A percentile compares a stretch with the other conserved stretches of the same genome.
These are phyloP conservation scores for Luffa acutangula DNA, from an alignment of 306 rosid genomes.

Conservation along the genomic window DNA sequence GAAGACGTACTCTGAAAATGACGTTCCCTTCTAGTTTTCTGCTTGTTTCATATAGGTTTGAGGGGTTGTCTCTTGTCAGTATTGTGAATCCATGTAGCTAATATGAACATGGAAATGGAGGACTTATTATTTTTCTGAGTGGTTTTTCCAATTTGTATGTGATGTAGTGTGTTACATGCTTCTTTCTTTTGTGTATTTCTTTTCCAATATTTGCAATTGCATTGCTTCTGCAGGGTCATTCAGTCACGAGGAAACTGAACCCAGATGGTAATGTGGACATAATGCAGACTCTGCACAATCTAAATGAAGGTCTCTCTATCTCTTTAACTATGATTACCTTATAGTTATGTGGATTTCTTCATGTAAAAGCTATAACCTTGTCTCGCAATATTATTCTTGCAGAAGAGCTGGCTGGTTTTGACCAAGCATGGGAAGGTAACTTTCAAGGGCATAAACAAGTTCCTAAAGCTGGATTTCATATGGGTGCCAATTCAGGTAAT, in stretches of 20 bases:
- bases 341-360: neutral
- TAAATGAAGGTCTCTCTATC: slow-evolving; percentile 47
- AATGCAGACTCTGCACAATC: slow-evolving; percentile 66
- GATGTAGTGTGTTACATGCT: neutral
- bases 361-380: neutral
- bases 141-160: neutral
- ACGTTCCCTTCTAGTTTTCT: neutral
- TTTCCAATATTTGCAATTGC: neutral
- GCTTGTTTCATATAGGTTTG: neutral
- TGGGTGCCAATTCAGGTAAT: slow-evolving; percentile 20
- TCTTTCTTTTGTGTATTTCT: neutral
- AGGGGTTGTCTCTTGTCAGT: neutral
- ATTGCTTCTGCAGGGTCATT: slow-evolving; percentile 54
- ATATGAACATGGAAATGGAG: neutral
- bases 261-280: slow-evolving; percentile 60
- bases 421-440: slow-evolving; percentile 61
- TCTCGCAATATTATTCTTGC: neutral
- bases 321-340: neutral
- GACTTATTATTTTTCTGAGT: too few relatives aligned
- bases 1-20: neutral
- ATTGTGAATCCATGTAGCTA: neutral
- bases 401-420: slow-evolving; percentile 75
- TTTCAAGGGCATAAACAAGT: slow-evolving; percentile 21
- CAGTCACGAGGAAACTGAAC: slow-evolving; percentile 62
- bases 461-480: slow-evolving; percentile 21